Base-by-base conservation (phyloP, 2,329 filamentous ascomycete genomes). In the Talaromyces sp. region DNA sequence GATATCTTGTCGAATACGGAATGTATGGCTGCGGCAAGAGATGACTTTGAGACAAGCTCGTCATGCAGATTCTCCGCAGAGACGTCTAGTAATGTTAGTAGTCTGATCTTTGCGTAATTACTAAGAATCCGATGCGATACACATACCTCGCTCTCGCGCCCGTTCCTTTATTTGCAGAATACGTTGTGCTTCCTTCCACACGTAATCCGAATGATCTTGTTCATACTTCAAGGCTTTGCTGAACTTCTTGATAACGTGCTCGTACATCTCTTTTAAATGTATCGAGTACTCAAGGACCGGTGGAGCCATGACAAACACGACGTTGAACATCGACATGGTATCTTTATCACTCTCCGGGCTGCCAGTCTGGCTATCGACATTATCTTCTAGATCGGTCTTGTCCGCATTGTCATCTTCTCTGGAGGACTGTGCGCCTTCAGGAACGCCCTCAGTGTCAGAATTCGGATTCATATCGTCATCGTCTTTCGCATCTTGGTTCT, bases 251-350 rank as follows among this genome's bases (percentile, higher is more conserved):
- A 92, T 88, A 39, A 97, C 87, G 70, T 96, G 89, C 56, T 89
- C 82, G 71, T 96, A 96, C 69, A 97, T 86, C 63, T 95, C 89
- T 43, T 88, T 83, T 46, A 95, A 78, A 11, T 83, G 78, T 67
- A 78, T 80, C 58, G 89, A 88, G 63, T 88, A 86, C 68, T 96
- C 89, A 58, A 92, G 80, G 54, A 87, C 84, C 52, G 87, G 87
- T 2, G 91, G 89, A 64, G 90, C 88, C 63, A 97, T 78, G 53
- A 96, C 89, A 71, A 97, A 97, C 22, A 97, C 91, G 10, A 97
- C 83, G 71, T 97, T 96, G 75, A 99, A 99, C 93, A 97, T 97
- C 62, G 87, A 91, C 89, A 97, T 92, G 48, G 84, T 84, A 59
- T 83, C 77, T 60, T 78, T 80, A 53, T 79, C 77, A 48, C 70